These are phyloP conservation scores for Paecilomyces dactylethromorphus DNA, from an alignment of 2,329 filamentous ascomycete genomes.

Conservation along the genomic window DNA sequence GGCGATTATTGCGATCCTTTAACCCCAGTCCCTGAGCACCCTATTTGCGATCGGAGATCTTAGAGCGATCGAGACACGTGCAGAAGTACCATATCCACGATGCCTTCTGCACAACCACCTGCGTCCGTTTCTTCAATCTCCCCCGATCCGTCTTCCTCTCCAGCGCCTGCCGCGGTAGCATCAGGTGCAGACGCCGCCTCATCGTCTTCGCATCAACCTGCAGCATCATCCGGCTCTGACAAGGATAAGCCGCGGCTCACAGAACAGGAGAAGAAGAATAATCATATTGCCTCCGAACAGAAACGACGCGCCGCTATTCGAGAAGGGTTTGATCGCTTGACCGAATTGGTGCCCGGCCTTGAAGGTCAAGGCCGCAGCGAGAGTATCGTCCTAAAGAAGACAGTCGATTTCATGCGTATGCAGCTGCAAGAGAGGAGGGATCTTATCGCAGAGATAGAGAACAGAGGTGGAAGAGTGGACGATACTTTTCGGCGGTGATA, in stretches of 20 bases:
- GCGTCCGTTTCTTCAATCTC: constrained; percentile 16
- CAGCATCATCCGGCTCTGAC: constrained; percentile 13
- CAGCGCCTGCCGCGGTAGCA: constrained; percentile 10
- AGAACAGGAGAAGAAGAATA: constrained; percentile 65
- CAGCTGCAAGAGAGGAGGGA: constrained; percentile 53
- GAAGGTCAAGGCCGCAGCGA: constrained; percentile 80
- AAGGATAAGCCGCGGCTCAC: constrained; percentile 59
- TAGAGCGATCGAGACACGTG: background rate
- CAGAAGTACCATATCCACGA: constrained; percentile 1
- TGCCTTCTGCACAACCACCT: constrained; percentile 19
- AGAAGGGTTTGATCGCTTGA: constrained; percentile 75
- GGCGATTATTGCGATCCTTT: background rate
- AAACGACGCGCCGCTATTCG: constrained; percentile 69
- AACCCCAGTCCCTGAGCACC: background rate
- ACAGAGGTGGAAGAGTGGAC: constrained; percentile 50
- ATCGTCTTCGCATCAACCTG: constrained; percentile 2
- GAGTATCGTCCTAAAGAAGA: constrained; percentile 69
- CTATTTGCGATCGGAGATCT: background rate
- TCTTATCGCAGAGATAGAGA: constrained; percentile 54
- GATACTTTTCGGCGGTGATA: constrained; percentile 26
- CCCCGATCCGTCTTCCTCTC: constrained; percentile 17
- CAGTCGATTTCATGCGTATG: constrained; percentile 59
- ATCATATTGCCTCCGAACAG: constrained; percentile 62
- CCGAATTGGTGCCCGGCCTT: constrained; percentile 72
- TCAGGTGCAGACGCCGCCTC: constrained; percentile 17